A percentile compares a stretch with the other conserved stretches of the same genome.
Conservation (phyloP, 371 early-diverging fungal species). For the Syncephalis plumigaleata region DNA sequence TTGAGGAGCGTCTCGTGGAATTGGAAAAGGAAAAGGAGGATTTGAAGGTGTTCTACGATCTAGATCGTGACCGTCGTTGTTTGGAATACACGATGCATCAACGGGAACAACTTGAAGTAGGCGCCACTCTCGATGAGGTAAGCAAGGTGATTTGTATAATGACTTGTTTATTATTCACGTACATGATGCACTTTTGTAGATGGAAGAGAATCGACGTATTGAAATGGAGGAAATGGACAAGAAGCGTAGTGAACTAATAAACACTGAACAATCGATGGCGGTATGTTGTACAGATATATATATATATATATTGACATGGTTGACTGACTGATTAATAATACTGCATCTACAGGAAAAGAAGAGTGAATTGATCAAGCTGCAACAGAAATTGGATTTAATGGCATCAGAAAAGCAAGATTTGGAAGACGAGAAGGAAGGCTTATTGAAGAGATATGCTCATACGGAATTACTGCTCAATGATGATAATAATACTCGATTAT, state of each 20-base stretch:
- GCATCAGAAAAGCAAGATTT: conserved; percentile 35
- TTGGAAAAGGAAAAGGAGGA: conserved; percentile 91
- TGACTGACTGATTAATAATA: too few species aligned
- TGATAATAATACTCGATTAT: conserved; percentile 24
- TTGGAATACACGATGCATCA: conserved; percentile 86
- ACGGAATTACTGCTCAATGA: conserved; percentile 33
- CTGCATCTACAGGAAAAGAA: conserved; percentile 16
- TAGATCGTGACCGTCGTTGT: conserved; percentile 72
- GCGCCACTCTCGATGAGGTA: conserved; percentile 49
- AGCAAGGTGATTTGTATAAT: background rate
- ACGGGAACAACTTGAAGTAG: conserved; percentile 69
- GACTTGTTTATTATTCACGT: background rate
- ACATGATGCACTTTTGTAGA: conserved; percentile 3
- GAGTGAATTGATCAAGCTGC: conserved; percentile 17
- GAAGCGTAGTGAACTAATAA: conserved; percentile 12
- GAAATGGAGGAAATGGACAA: conserved; percentile 20
- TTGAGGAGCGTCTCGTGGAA: conserved; percentile 77
- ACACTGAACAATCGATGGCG: conserved; percentile 1
- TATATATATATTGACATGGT: background rate
- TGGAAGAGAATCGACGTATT: conserved; percentile 30
- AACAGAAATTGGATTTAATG: conserved; percentile 23
- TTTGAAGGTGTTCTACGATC: conserved; percentile 63
- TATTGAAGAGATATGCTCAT: conserved; percentile 31
- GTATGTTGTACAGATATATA: conserved; percentile 1
- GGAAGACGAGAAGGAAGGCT: conserved; percentile 27